Conservation (phyloP, 306 rosid genomes). For the Leucaena leucocephala region DNA sequence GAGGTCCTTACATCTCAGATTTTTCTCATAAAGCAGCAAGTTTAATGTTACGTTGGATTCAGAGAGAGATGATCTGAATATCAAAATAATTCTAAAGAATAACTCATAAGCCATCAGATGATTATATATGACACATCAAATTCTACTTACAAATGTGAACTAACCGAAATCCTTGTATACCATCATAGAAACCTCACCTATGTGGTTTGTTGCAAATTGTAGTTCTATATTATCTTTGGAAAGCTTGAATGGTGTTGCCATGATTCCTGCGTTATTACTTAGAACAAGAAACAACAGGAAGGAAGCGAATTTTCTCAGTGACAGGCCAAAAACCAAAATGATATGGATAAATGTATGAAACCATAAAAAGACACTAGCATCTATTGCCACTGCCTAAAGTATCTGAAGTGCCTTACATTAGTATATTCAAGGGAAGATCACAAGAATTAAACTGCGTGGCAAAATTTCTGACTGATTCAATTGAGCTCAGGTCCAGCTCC, state of each 20-base stretch:
- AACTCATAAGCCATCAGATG: constrained; percentile 5
- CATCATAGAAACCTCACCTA: constrained; percentile 45
- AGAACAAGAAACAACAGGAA: constrained; percentile 6
- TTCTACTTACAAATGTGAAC: neutral
- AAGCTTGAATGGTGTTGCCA: constrained; percentile 73
- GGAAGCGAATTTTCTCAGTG: neutral
- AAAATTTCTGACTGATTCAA: constrained; percentile 66
- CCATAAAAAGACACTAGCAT: constrained; percentile 14
- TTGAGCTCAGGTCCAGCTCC: constrained; percentile 75
- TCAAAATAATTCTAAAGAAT: neutral
- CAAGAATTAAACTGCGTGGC: constrained; percentile 54
- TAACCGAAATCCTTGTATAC: neutral
- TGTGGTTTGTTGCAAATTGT: constrained; percentile 78
- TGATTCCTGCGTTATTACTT: constrained; percentile 85
- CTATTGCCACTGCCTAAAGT: neutral
- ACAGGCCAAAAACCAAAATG: neutral
- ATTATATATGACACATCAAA: constrained; percentile 4
- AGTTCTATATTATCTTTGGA: constrained; percentile 75
- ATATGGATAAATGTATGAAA: neutral
- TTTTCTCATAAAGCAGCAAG: neutral
- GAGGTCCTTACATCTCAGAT: constrained; percentile 25
- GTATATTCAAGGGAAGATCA: constrained; percentile 64
- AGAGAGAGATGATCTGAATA: neutral
- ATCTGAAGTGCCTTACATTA: constrained; percentile 56
- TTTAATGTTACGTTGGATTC: neutral